These are phyloP conservation scores for Mucor lusitanicus DNA, from an alignment of 371 early-diverging fungal species.

Conservation along the genomic window DNA sequence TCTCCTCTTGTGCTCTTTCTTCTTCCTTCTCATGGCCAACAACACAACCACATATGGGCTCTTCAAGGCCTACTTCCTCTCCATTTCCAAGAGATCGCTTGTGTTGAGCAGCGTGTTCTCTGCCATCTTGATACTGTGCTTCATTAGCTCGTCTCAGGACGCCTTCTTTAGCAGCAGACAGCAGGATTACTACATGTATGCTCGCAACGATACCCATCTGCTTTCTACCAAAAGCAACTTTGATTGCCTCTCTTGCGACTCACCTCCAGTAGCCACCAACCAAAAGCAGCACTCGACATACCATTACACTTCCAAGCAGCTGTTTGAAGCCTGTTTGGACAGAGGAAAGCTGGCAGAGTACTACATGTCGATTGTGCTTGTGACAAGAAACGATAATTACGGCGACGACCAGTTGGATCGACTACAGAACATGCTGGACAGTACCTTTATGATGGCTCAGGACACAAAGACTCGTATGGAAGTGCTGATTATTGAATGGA, in stretches of 20 bases:
- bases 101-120: not conserved
- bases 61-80: not conserved
- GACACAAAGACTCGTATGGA: not conserved
- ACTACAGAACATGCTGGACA: slow-evolving; percentile 3
- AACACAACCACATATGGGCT: not conserved
- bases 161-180: not conserved
- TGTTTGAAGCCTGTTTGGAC: not conserved
- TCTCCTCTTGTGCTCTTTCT: not conserved
- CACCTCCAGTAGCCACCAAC: not conserved
- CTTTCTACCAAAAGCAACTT: not conserved
- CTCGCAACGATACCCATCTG: not conserved
- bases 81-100: not conserved
- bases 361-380: not conserved
- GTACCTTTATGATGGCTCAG: not conserved
- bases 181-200: not conserved
- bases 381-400: not conserved
- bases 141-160: not conserved
- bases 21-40: not conserved
- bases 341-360: not conserved
- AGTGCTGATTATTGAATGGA: not conserved
- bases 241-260: not conserved
- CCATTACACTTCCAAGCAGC: not conserved
- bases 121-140: not conserved
- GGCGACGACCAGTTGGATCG: not conserved
- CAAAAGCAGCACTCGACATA: not conserved